Evolutionary conservation across 2,329 filamentous ascomycete genomes (phyloP).

Genomic region (Acephala macrosclerotiorum): DNA sequence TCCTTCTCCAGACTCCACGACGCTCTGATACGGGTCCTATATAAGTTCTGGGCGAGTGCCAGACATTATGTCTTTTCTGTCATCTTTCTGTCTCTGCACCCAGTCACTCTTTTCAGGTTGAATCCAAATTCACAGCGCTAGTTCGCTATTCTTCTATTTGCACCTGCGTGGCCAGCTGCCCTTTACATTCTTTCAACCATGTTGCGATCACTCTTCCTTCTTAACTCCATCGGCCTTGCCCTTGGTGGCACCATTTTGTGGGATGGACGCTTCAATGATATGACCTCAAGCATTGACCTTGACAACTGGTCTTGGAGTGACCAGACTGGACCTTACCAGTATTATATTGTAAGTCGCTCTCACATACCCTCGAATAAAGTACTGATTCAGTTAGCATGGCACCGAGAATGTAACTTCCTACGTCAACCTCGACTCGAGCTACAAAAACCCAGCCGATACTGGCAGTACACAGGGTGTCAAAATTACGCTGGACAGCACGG

Average conservation of each 20-base stretch:
- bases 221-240: conserved; percentile 21
- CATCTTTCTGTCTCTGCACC: neutral
- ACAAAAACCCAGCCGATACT: conserved; percentile 62
- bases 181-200: conserved; percentile 13
- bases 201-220: conserved; percentile 20
- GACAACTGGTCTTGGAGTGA: conserved; percentile 71
- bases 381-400: conserved; percentile 57
- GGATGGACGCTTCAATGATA: conserved; percentile 72
- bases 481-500: conserved; percentile 68
- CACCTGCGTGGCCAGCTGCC: conserved; percentile 22
- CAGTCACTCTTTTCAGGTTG: conserved; percentile 8
- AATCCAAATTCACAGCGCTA: conserved; percentile 20
- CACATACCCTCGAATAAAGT: neutral
- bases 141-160: conserved; percentile 26
- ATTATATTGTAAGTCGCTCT: conserved; percentile 62
- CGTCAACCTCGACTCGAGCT: conserved; percentile 54
- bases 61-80: conserved; percentile 3
- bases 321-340: conserved; percentile 74
- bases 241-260: conserved; percentile 57
- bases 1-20: conserved; percentile 12
- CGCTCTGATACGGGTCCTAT: conserved; percentile 1
- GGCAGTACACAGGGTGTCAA: conserved; percentile 70
- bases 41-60: conserved; percentile 5
- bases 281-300: conserved; percentile 61
- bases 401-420: conserved; percentile 47